A percentile compares a stretch with the other conserved stretches of the same genome.
phyloP scores from a whole-genome alignment of 2,329 filamentous ascomycete genomes.

The Talaromyces sp. region DNA sequence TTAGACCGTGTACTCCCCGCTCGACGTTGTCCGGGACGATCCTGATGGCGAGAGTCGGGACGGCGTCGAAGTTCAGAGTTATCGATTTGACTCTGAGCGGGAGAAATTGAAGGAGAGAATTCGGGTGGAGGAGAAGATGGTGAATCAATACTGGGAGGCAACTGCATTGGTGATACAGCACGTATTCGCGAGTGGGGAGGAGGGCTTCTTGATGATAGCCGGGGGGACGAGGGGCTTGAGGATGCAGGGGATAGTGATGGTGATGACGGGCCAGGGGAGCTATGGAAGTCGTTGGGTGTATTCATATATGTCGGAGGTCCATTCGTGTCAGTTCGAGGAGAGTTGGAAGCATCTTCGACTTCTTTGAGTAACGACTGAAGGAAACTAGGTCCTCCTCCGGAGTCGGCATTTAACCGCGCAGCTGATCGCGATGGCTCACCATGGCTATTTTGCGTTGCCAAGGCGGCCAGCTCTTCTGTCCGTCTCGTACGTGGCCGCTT shows the following conservation, averaged over 20 bases:
- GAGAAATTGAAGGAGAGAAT: constrained; percentile 61
- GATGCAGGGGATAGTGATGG: constrained; percentile 39
- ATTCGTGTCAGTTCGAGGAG: constrained; percentile 26
- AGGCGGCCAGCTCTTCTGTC: constrained; percentile 49
- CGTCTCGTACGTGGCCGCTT: constrained; percentile 81
- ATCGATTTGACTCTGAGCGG: constrained; percentile 28
- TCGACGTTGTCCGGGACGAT: neutral
- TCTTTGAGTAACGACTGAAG: constrained; percentile 82
- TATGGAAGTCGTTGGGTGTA: constrained; percentile 30
- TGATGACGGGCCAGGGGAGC: constrained; percentile 37
- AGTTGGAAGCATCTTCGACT: constrained; percentile 58
- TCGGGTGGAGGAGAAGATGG: constrained; percentile 65
- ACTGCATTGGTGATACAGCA: constrained; percentile 32
- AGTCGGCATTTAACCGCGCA: constrained; percentile 31
- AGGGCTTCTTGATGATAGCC: constrained; percentile 35
- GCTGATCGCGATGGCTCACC: constrained; percentile 36
- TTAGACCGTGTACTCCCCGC: constrained; percentile 38
- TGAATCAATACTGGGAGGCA: constrained; percentile 29
- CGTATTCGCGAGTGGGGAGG: constrained; percentile 31
- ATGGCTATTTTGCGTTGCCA: constrained; percentile 39
- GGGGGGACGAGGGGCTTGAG: constrained; percentile 38
- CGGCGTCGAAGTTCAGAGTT: constrained; percentile 16
- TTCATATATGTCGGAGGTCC: constrained; percentile 33
- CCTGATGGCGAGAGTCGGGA: constrained; percentile 10
- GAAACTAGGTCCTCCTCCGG: constrained; percentile 64